Percentiles rank a stretch among this genome's conserved stretches.
These are phyloP conservation scores for Ganoderma multipileum DNA, from an alignment of 1,284 basidiomycete genomes.

Conservation along the genomic window DNA sequence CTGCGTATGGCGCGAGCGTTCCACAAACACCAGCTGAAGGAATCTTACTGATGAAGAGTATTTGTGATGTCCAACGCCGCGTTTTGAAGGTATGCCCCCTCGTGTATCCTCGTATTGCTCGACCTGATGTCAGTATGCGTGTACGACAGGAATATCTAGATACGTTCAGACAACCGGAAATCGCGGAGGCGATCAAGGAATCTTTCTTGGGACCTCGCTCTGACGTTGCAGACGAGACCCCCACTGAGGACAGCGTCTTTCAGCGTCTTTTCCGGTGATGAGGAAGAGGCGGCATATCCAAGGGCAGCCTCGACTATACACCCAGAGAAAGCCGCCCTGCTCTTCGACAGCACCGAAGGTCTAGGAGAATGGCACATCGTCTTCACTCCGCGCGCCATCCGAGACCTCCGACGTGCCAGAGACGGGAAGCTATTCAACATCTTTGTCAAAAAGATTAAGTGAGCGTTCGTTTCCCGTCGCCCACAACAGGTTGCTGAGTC, in stretches of 20 bases:
- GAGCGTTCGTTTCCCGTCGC: neutral
- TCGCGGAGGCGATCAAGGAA: neutral
- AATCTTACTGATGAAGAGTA: neutral
- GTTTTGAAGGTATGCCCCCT: neutral
- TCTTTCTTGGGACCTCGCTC: neutral
- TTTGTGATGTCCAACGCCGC: neutral
- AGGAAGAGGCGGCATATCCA: neutral
- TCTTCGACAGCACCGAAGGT: constrained; percentile 56
- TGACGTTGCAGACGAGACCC: neutral
- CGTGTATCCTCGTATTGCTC: neutral
- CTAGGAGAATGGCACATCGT: constrained; percentile 62
- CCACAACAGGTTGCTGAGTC: neutral
- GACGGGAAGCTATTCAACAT: constrained; percentile 52
- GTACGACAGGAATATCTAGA: neutral
- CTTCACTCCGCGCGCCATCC: constrained; percentile 52
- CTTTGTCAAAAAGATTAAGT: constrained; percentile 63
- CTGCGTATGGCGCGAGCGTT: neutral
- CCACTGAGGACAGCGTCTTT: neutral
- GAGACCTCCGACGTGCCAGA: constrained; percentile 48
- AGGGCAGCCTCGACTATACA: constrained; percentile 50
- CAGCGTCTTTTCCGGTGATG: neutral
- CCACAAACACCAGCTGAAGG: neutral
- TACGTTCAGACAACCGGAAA: neutral
- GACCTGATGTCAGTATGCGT: neutral
- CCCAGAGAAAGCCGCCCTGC: constrained; percentile 55